Base-by-base conservation (phyloP, 345 rosid genomes). In the Populus euphratica region DNA sequence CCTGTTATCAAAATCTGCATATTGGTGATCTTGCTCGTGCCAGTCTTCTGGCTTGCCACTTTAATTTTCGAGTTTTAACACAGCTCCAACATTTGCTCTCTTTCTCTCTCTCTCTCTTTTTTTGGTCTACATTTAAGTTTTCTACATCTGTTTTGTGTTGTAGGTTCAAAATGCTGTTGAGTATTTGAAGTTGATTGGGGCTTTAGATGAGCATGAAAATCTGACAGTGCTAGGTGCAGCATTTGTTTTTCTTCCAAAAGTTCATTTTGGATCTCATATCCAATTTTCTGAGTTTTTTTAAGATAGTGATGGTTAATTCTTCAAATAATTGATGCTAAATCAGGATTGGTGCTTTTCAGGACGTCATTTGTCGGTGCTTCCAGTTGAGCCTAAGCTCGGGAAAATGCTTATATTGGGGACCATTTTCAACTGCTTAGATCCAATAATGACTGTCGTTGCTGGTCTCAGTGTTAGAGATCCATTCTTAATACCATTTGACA, bases 381-480 rank as follows among this genome's bases (percentile, higher is more conserved):
- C 98, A 50, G 99, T 95, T 75, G 99, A 95, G 87, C 99, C 99
- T 67, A 95, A 93, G 87, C 99, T 95, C 73, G 99, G 99, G 41
- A 95, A 95, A 87, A 95, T 95, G 99, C 97, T 95, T 75, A 90
- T 93, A 67, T 75, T 91, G 68, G 98, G 97, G 64, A 89, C 96
- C 68, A 91, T 95, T 69, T 93, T 95, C 83, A 92, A 87, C 82
- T 95, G 98, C 81, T 85, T 95, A 39, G 99, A 92, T 86, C 99
- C 99, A 33, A 77, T 95, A 79, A 83, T 93, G 97, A 93, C 99
- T 64, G 89, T 95, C 86, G 99, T 93, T 83, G 93, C 99, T 75
- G 98, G 98, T 81, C 98, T 93, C 80, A 95, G 98, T 87, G 87
- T 83, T 75, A 87, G 98, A 88, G 99, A 95, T 84, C 99, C 98